A percentile compares a stretch with the other conserved stretches of the same genome.
Evolutionary conservation across 805 yeast genomes (phyloP).

Genomic region (Candida golubevii): DNA sequence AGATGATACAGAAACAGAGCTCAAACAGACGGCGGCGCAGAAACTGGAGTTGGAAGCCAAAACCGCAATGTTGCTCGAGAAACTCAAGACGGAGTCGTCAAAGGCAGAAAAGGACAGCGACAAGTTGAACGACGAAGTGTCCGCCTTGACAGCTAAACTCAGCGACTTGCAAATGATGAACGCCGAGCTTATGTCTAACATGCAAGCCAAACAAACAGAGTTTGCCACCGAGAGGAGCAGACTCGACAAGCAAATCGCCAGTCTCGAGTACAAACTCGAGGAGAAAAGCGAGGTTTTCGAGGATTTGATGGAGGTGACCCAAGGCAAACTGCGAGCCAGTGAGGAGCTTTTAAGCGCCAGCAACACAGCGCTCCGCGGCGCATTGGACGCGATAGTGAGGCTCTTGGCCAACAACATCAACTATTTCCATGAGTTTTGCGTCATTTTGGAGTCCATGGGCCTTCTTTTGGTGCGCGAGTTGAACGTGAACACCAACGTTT

Average conservation of each 20-base stretch:
- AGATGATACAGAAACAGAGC: background rate
- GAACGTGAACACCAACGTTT: slow-evolving; percentile 18
- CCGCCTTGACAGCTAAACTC: slow-evolving; percentile 12
- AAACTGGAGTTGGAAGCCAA: background rate
- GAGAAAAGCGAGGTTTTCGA: slow-evolving; percentile 41
- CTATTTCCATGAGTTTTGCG: slow-evolving; percentile 45
- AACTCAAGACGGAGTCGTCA: background rate
- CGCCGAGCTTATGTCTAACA: slow-evolving; percentile 60
- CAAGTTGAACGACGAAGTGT: background rate
- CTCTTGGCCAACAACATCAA: slow-evolving; percentile 24
- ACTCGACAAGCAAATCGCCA: slow-evolving; percentile 48
- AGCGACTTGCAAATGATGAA: slow-evolving; percentile 40
- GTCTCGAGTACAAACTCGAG: slow-evolving; percentile 41
- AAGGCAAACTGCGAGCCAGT: slow-evolving; percentile 19
- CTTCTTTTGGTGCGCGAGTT: slow-evolving; percentile 51
- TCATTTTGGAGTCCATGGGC: slow-evolving; percentile 72
- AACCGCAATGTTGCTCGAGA: background rate
- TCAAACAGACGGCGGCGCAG: background rate
- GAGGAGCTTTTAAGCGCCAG: slow-evolving; percentile 15
- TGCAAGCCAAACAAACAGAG: slow-evolving; percentile 62
- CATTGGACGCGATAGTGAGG: slow-evolving; percentile 20
- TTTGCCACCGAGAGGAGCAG: slow-evolving; percentile 48
- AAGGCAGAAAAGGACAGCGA: background rate
- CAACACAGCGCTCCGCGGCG: background rate
- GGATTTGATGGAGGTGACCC: slow-evolving; percentile 39